A percentile compares a stretch with the other conserved stretches of the same genome.
phyloP scores from a whole-genome alignment of 2,329 filamentous ascomycete genomes.

The Grosmannia penicillata region DNA sequence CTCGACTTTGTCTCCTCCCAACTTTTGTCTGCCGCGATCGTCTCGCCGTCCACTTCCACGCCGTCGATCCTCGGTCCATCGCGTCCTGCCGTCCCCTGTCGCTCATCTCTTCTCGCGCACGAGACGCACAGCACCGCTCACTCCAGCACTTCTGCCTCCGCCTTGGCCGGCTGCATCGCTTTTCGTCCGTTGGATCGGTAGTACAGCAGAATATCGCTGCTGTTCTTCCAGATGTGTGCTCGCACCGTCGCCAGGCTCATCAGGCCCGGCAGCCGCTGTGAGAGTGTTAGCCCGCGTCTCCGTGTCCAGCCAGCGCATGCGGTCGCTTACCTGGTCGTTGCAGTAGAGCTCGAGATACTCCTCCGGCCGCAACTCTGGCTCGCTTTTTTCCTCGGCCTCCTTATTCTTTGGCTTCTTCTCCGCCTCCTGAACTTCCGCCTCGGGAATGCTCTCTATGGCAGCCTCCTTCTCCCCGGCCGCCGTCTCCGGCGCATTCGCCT shows the following conservation, averaged over 20 bases:
- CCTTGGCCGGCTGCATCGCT: constrained; percentile 27
- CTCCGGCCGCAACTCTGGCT: constrained; percentile 55
- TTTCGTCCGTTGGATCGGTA: constrained; percentile 90
- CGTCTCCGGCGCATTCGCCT: constrained; percentile 26
- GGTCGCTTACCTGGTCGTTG: constrained; percentile 61
- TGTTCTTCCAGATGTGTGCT: constrained; percentile 85
- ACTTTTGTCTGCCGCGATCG: too few relatives aligned
- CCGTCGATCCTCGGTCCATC: too few relatives aligned
- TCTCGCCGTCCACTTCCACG: too few relatives aligned
- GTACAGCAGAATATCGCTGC: constrained; percentile 79
- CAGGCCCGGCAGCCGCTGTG: constrained; percentile 52
- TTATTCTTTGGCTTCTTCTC: constrained; percentile 33
- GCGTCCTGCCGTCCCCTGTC: too few relatives aligned
- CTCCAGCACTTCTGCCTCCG: constrained; percentile 2
- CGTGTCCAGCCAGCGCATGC: not conserved
- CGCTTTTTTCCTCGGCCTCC: not conserved
- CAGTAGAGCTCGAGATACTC: constrained; percentile 94
- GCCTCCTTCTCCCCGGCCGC: too few relatives aligned
- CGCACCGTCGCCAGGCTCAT: constrained; percentile 93
- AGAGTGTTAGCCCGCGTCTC: not conserved
- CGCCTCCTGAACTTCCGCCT: not conserved
- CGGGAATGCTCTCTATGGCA: too few relatives aligned
- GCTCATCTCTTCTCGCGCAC: not conserved
- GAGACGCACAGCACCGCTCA: not conserved
- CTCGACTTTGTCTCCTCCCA: too few relatives aligned